Percentiles rank a stretch among this genome's conserved stretches.
phyloP scores from a whole-genome alignment of 1,139 yeast species.

The Diutina catenulata region DNA sequence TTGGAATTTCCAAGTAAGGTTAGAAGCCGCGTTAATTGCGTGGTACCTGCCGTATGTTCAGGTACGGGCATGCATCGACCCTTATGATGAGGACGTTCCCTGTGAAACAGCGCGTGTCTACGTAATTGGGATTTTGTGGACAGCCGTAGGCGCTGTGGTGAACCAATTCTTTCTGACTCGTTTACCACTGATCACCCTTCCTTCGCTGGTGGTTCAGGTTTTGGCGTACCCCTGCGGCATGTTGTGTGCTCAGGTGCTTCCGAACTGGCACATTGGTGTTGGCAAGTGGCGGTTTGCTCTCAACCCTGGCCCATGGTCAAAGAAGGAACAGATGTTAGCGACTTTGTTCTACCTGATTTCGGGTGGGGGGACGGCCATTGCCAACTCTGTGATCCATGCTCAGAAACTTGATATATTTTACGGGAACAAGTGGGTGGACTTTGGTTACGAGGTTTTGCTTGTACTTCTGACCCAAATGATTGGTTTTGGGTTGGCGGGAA shows the following conservation, averaged over 20 bases:
- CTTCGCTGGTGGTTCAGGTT: conserved; percentile 32
- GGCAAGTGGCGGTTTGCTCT: conserved; percentile 25
- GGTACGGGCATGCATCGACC: conserved; percentile 10
- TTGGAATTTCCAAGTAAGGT: conserved; percentile 9
- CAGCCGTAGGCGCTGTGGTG: conserved; percentile 8
- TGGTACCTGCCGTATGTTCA: conserved; percentile 9
- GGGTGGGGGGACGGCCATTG: conserved; percentile 29
- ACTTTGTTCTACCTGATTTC: conserved; percentile 33
- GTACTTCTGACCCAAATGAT: conserved; percentile 19
- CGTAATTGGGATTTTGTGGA: conserved; percentile 9
- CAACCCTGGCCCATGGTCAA: conserved; percentile 54
- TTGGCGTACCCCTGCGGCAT: conserved; percentile 48
- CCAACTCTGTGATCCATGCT: conserved; percentile 29
- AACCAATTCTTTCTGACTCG: conserved; percentile 9
- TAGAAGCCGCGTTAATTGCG: conserved; percentile 9
- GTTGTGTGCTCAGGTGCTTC: conserved; percentile 24
- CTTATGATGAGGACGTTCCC: conserved; percentile 8
- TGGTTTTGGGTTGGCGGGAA: neutral
- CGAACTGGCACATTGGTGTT: conserved; percentile 32
- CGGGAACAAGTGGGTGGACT: conserved; percentile 27
- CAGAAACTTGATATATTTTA: conserved; percentile 17
- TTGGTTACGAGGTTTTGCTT: conserved; percentile 34
- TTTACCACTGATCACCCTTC: conserved; percentile 8
- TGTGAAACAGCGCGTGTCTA: conserved; percentile 9
- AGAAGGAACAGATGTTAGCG: conserved; percentile 58